Evolutionary conservation across 1,139 yeast species (phyloP).

Genomic region (Yamadazyma mexicana): DNA sequence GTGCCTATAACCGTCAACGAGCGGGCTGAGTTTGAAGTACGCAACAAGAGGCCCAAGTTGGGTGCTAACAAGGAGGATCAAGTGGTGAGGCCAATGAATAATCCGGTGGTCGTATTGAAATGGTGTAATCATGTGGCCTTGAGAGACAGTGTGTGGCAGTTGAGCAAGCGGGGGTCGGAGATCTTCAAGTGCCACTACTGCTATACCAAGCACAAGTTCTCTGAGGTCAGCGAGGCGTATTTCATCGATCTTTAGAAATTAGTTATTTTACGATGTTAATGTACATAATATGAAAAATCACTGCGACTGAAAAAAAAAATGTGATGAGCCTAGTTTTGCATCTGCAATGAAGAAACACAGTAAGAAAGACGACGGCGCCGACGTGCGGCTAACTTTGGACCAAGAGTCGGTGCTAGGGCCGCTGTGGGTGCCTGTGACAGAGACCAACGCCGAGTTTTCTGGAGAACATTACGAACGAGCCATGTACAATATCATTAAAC

Average conservation of each 20-base stretch:
- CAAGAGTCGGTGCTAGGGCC: conserved; percentile 54
- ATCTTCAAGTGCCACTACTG: conserved; percentile 51
- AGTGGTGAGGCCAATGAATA: conserved; percentile 15
- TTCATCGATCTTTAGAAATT: conserved; percentile 37
- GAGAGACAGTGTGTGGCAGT: conserved; percentile 47
- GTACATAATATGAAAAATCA: not conserved
- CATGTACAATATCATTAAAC: conserved; percentile 75
- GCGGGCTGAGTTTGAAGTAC: conserved; percentile 15
- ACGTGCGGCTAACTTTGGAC: conserved; percentile 9
- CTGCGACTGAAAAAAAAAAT: conserved; percentile 3
- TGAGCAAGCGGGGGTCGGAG: conserved; percentile 43
- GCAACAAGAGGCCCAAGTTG: conserved; percentile 23
- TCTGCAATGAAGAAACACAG: conserved; percentile 14
- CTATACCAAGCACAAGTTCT: conserved; percentile 44
- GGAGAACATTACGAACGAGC: conserved; percentile 66
- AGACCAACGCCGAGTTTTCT: conserved; percentile 44
- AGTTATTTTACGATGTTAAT: not conserved
- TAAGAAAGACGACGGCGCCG: conserved; percentile 9
- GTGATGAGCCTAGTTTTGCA: conserved; percentile 8
- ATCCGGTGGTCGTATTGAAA: conserved; percentile 47
- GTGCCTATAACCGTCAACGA: conserved; percentile 33
- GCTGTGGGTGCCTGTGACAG: conserved; percentile 64
- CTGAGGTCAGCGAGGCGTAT: conserved; percentile 44
- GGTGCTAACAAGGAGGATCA: conserved; percentile 10
- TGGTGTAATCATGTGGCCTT: conserved; percentile 47